Evolutionary conservation across 441 rosid genomes (phyloP).

Genomic region (Hypseocharis bilobata): DNA sequence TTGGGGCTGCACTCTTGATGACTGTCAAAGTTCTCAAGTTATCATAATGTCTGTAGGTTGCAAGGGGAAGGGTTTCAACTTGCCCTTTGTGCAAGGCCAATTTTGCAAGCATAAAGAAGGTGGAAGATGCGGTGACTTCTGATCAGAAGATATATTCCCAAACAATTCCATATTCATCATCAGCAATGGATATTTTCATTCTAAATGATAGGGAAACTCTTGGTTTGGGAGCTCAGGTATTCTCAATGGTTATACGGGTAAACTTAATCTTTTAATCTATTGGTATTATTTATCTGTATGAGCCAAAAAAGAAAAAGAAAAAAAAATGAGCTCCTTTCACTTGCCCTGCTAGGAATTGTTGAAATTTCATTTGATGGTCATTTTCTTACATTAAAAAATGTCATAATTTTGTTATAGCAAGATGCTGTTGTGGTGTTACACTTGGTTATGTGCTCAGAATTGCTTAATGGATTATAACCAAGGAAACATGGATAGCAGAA

Average conservation of each 20-base stretch:
- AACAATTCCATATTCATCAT: slow-evolving; percentile 52
- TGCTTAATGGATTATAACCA: background rate
- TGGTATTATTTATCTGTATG: background rate
- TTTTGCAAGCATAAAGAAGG: slow-evolving; percentile 55
- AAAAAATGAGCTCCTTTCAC: background rate
- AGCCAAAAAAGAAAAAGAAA: background rate
- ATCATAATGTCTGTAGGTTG: slow-evolving; percentile 35
- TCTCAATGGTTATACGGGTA: background rate
- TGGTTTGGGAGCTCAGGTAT: slow-evolving; percentile 43
- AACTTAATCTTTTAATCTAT: background rate
- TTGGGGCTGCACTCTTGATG: background rate
- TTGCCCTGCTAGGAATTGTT: background rate
- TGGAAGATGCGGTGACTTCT: slow-evolving; percentile 58
- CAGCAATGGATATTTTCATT: slow-evolving; percentile 36
- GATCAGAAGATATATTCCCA: slow-evolving; percentile 92
- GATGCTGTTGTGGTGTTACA: background rate
- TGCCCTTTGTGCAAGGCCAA: slow-evolving; percentile 83
- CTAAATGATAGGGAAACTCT: slow-evolving; percentile 36
- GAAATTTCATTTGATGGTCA: background rate
- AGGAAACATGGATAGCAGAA: slow-evolving; percentile 1
- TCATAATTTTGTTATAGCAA: background rate
- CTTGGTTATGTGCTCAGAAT: background rate
- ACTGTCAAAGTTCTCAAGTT: slow-evolving; percentile 5
- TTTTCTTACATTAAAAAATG: background rate
- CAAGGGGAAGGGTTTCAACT: slow-evolving; percentile 48